Base-by-base conservation (phyloP, 768 basidiomycete genomes). In the Podaxis sp. region DNA sequence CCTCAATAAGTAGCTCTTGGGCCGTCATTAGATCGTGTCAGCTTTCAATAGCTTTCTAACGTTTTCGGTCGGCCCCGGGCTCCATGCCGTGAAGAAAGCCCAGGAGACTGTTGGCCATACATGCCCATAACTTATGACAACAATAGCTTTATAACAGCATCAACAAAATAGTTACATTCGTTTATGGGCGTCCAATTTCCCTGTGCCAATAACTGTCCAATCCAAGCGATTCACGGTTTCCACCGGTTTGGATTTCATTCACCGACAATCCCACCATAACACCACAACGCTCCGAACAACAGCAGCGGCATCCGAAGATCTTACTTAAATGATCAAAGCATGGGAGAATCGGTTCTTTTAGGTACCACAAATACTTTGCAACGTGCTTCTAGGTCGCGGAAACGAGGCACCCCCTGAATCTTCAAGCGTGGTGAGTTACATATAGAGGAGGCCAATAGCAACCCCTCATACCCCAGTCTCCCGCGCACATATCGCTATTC, bases 321-420 rank as follows among this genome's bases (percentile, higher is more conserved):
- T 48, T 54, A 62, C 53, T n/a, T n/a, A 51, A 62, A 48, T 48
- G 41, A 62, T 62, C 60, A 48, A 52, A 20, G 13, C 53, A 54
- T 53, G 58, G 52, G 60, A 55, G 59, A 36, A 46, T 48, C 60
- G 60, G 60, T 36, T 55, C 44, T 56, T 54, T 54, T 62, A 46
- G 37, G 52, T 36, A 36, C 53, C 52, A 55, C 60, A 30, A 54
- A 46, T 44, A 12, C 33, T 48, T 8, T 41, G 22, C 60, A 62
- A 62, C 60, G 60, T 62, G 60, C 60, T 59, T 59, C 49, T 62
- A 11, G 48, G 41, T 48, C 41, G 53, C 33, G 53, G 38, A 61
- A 62, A 62, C 44, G 60, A 62, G 60, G 60, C 60, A 36, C 37
- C 60, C 60, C 60, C 60, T 62, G 60, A 62, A 37, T 55, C 41